Evolutionary conservation across 176 grass and related monocot genomes (phyloP).

Genomic region (Zizania latifolia): DNA sequence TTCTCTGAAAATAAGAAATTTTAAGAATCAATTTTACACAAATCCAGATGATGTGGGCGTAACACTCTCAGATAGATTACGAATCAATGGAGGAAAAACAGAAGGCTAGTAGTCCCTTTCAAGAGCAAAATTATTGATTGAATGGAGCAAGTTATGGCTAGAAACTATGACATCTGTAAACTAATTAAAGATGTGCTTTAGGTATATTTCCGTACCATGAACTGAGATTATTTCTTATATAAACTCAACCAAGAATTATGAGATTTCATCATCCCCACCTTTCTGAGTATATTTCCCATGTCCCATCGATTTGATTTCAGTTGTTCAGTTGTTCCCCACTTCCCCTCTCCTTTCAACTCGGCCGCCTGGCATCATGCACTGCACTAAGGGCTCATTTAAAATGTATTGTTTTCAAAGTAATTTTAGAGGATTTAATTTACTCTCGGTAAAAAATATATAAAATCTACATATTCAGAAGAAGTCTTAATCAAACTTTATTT

Average conservation of each 20-base stretch:
- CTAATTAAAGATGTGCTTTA: neutral
- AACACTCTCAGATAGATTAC: neutral
- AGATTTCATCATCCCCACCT: too few species aligned
- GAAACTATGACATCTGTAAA: neutral
- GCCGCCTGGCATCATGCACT: too few species aligned
- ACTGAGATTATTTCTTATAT: neutral
- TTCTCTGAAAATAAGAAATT: neutral
- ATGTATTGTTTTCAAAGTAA: too few species aligned
- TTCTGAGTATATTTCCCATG: too few species aligned
- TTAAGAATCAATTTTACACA: neutral
- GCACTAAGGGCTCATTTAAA: too few species aligned
- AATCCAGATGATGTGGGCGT: neutral
- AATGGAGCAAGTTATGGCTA: neutral
- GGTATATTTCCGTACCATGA: neutral
- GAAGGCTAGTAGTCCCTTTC: neutral
- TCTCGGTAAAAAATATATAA: too few species aligned
- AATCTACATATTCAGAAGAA: too few species aligned
- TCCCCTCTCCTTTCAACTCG: too few species aligned
- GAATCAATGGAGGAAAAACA: neutral
- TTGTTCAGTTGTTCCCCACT: too few species aligned
- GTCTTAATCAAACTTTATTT: too few species aligned
- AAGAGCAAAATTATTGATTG: neutral
- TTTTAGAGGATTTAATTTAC: too few species aligned
- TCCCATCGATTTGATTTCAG: too few species aligned
- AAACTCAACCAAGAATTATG: neutral